Evolutionary conservation across 2,329 filamentous ascomycete species (phyloP), one percentile per base, ranked within the genome.

Genomic region (Aureobasidium sp.): DNA sequence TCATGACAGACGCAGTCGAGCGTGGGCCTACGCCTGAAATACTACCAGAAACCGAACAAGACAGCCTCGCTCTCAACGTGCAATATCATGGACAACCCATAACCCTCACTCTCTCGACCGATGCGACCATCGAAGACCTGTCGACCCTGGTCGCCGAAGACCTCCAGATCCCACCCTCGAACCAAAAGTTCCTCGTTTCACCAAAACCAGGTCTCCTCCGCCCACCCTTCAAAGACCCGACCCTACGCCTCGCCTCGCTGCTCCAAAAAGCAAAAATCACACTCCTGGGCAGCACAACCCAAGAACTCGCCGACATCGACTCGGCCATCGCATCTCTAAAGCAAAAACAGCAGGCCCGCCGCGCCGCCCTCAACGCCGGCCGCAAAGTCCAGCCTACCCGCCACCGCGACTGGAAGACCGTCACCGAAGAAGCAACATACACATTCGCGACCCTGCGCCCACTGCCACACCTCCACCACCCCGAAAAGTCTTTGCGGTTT

Each of bases 381-480:
- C 77, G 76, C 63, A 70, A 70, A 61, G 68, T 71, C 39, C 69
- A 71, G 51, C 67, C 69, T 1, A 64, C 63, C 63, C 68, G 67
- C 68, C 68, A 75, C 73, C 56, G 73, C 64, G 79, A 77, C 71
- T 71, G 76, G 73, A 78, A 78, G 67, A 78, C 76, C 44, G 71
- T 76, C 2, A 76, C 79, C 70, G 84, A 85, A n/a, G 83, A 87
- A 63, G 78, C 80, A 22, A 80, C 79, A 64, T 96, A 96, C 77
- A 96, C 89, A 0, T 99, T 99, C 76, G 82, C 87, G 66, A 84
- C 84, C 0, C 79, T 97, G 0, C 83, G 86, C 1, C 89, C 92
- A 0, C 82, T 99, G 0, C 77, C 84, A 0, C 86, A 93, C 69
- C 86, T 97, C 0, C 91, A 91, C 0, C 82, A 88, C 61, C 87